A percentile compares a stretch with the other conserved stretches of the same genome.
Conservation (phyloP, 2,329 filamentous ascomycete species). For the Ophiostoma triangulosporum region DNA sequence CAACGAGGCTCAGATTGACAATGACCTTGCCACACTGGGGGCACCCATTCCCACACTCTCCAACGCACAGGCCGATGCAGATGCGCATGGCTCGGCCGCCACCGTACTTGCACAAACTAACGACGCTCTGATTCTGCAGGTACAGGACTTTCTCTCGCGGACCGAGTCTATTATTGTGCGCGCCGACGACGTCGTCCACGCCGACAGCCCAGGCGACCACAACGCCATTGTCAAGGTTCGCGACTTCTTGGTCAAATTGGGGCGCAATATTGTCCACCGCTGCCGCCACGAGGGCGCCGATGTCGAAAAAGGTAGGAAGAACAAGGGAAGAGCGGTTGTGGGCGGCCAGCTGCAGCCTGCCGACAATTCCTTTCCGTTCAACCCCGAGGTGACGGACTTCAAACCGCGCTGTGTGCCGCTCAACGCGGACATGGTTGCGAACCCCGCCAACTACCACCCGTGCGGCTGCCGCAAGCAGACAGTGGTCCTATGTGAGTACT, state of each 20-base stretch:
- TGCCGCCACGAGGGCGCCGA: not conserved
- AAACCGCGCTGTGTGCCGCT: not conserved
- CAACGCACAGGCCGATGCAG: no score
- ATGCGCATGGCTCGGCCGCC: no score
- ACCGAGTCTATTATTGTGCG: not conserved
- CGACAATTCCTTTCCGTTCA: no score
- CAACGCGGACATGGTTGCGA: not conserved
- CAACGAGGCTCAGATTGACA: no score
- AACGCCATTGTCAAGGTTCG: not conserved
- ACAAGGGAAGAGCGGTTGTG: no score
- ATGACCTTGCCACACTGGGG: no score
- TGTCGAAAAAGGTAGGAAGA: not conserved
- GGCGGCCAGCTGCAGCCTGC: no score
- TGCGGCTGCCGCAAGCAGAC: not conserved
- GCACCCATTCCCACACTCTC: no score
- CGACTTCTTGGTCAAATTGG: not conserved
- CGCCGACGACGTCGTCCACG: not conserved
- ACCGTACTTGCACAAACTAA: no score
- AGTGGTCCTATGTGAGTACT: not conserved
- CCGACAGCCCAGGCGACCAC: not conserved
- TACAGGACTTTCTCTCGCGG: not conserved
- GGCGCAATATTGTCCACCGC: not conserved
- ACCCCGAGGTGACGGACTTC: not conserved
- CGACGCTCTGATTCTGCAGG: not conserved
- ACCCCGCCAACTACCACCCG: not conserved